Evolutionary conservation across 495 filamentous ascomycete species (phyloP).

Genomic region (Neurospora sp.): DNA sequence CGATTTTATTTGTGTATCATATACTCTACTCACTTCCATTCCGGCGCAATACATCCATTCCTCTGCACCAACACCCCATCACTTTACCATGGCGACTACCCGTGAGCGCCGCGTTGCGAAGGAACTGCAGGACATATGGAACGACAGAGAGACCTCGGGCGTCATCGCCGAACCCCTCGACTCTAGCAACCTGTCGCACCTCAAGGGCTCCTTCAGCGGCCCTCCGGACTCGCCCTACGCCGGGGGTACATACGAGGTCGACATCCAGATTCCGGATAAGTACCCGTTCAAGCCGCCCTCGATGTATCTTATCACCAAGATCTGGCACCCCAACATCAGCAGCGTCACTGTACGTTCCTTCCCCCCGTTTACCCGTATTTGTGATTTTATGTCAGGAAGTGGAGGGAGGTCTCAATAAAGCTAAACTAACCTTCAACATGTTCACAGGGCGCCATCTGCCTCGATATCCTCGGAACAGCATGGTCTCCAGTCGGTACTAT

Average conservation of each 20-base stretch:
- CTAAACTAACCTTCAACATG: neutral
- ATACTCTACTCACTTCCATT: neutral
- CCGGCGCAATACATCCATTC: neutral
- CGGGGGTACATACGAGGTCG: conserved; percentile 71
- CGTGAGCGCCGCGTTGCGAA: conserved; percentile 78
- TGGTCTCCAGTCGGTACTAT: conserved; percentile 96
- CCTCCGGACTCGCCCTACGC: conserved; percentile 93
- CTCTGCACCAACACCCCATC: neutral
- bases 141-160: conserved; percentile 58
- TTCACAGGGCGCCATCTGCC: conserved; percentile 83
- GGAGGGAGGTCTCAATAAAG: neutral
- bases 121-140: conserved; percentile 79
- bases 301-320: conserved; percentile 90
- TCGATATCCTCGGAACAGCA: conserved; percentile 79
- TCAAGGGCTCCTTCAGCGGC: conserved; percentile 74
- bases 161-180: conserved; percentile 59
- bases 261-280: conserved; percentile 77
- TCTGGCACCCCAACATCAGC: conserved; percentile 98
- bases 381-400: neutral
- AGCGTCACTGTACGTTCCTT: conserved; percentile 69
- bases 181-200: conserved; percentile 64
- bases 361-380: neutral
- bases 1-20: neutral
- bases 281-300: conserved; percentile 90
- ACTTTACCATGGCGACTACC: conserved; percentile 57